Evolutionary conservation across 1,284 basidiomycete genomes (phyloP).

Genomic region (Lentinus polychrous): DNA sequence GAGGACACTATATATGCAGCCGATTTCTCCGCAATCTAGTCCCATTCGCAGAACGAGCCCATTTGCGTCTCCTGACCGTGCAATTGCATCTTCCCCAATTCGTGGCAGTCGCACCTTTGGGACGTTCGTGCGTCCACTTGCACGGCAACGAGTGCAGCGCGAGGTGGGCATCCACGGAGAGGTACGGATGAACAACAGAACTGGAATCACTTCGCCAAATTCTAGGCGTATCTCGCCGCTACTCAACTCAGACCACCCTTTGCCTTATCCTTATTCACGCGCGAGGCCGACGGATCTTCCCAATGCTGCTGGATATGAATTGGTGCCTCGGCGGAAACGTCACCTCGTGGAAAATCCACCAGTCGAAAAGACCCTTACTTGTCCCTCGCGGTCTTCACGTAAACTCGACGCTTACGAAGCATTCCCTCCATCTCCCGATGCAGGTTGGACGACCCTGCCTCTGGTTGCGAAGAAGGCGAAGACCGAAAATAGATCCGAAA

Average conservation of each 20-base stretch:
- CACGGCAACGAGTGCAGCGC: too few relatives aligned
- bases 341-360: neutral
- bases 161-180: too few relatives aligned
- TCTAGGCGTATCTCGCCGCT: too few relatives aligned
- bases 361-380: neutral
- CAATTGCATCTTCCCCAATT: neutral
- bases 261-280: too few relatives aligned
- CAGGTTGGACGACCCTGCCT: constrained; percentile 12
- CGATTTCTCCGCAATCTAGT: neutral
- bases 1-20: neutral
- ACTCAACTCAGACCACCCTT: too few relatives aligned
- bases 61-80: neutral
- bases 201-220: too few relatives aligned
- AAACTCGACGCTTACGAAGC: constrained; percentile 12
- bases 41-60: neutral
- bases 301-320: too few relatives aligned
- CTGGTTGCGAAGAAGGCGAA: neutral
- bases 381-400: neutral
- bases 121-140: too few relatives aligned
- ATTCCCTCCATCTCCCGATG: constrained; percentile 12
- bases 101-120: neutral
- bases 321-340: neutral
- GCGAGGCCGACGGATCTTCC: too few relatives aligned
- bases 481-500: neutral
- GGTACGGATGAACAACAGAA: too few relatives aligned